A percentile compares a stretch with the other conserved stretches of the same genome.
Conservation (phyloP, 2,329 filamentous ascomycete species). For the Tolypocladium ophioglossoides region DNA sequence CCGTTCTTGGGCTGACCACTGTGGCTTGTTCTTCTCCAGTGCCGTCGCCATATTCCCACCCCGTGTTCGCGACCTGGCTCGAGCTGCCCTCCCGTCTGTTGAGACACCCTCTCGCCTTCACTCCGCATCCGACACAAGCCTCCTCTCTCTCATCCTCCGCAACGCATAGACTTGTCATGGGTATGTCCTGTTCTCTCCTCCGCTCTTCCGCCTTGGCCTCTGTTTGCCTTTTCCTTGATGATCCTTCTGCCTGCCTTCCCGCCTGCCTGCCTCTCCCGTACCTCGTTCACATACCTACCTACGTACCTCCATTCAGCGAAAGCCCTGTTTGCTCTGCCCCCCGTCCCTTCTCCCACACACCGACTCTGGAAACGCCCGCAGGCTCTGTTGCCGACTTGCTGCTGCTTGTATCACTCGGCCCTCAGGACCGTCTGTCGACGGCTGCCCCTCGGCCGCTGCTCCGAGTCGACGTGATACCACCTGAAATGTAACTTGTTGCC, state of each 20-base stretch:
- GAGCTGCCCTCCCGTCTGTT: slow-evolving; percentile 13
- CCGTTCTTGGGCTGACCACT: slow-evolving; percentile 19
- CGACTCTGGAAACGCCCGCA: neutral
- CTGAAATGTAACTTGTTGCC: slow-evolving; percentile 21
- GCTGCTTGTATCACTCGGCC: neutral
- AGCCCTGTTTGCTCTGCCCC: neutral
- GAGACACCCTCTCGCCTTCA: slow-evolving; percentile 14
- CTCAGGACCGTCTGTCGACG: neutral
- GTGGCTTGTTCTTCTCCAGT: slow-evolving; percentile 16
- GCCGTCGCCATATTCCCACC: slow-evolving; percentile 12
- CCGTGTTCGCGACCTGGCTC: slow-evolving; percentile 9
- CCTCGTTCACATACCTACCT: neutral
- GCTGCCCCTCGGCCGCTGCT: neutral
- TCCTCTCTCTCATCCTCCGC: slow-evolving; percentile 6
- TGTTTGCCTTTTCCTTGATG: neutral
- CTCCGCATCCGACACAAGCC: slow-evolving; percentile 9
- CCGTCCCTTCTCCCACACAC: neutral
- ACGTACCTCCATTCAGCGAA: neutral
- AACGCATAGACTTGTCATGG: slow-evolving; percentile 13
- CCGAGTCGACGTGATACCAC: slow-evolving; percentile 23
- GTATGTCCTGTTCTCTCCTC: slow-evolving; percentile 7
- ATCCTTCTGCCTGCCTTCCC: neutral
- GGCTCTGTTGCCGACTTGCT: neutral
- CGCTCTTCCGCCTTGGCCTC: slow-evolving; percentile 4
- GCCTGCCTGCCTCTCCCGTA: neutral